Evolutionary conservation across 140 eudicot species (phyloP), one percentile per base, ranked within the genome.

Genomic region (Ambrosia hybrid): DNA sequence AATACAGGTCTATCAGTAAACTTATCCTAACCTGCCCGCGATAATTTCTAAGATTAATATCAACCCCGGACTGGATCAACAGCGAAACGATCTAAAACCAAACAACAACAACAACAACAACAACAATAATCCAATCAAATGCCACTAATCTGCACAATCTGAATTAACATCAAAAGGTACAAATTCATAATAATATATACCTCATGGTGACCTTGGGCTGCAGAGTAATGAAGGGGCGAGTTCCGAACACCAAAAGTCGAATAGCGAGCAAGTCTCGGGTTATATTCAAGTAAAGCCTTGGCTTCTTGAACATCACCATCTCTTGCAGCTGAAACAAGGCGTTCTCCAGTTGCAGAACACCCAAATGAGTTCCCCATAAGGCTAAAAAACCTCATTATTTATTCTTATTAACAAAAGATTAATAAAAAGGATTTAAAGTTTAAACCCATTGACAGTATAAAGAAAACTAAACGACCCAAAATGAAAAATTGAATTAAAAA

Each of bases 201-300:
- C 98, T 92, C 98, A 78, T 92, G 94, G 73, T 92, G 96, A 26
- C 98, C 98, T 73, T 92, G 98, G 64, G 98, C 98, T 60, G 98
- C 95, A 71, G 98, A 92, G 71, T 89, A 92, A 81, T 92, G 98
- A 56, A 92, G 87, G 37, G 98, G 98, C 3, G 98, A 92, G 78
- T 92, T 92, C 2, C 98, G 78, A 69, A 89, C 98, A 53, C 96
- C 98, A 33, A 92, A 92, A 46, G 98, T 92, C 6, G 95, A 89
- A 78, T 92, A 92, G 67, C 85, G 59, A 3, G 89, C 98, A 10
- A 92, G 95, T 58, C 96, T 88, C 3, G 98, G 98, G 68, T 92
- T 92, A 73, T 89, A 89, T 66, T 92, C 95, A 46, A 89, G 73
- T 26, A 92, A 85, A 57, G 96, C 98, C 80, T 85, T 89, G 6